phyloP scores from a whole-genome alignment of 148 eudicot genomes.

The Amaranthus palmeri region DNA sequence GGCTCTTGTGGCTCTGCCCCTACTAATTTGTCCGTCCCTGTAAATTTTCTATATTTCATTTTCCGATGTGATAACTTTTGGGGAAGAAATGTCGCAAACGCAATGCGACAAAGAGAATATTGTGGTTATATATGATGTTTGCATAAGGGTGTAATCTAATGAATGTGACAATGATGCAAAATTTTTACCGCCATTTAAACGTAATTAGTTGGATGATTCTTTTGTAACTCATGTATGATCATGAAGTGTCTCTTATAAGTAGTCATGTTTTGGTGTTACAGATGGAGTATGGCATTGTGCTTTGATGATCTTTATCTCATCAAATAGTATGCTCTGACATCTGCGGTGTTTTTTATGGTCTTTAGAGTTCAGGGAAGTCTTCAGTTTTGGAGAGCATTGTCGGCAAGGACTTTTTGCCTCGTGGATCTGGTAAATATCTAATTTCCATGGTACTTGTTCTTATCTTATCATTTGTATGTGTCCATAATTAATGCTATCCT shows the following conservation, averaged over 20 bases:
- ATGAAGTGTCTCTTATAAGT: background rate
- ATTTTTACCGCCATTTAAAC: background rate
- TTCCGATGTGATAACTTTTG: too few relatives aligned
- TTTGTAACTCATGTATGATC: background rate
- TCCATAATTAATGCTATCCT: slow-evolving; percentile 3
- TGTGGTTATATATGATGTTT: background rate
- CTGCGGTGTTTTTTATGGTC: slow-evolving; percentile 14
- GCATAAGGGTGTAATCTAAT: background rate
- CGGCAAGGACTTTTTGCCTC: slow-evolving; percentile 97
- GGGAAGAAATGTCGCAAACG: too few relatives aligned
- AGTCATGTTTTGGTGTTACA: background rate
- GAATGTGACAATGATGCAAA: background rate
- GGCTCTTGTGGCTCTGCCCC: too few relatives aligned
- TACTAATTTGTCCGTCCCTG: background rate
- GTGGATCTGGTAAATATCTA: slow-evolving; percentile 78
- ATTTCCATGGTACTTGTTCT: background rate
- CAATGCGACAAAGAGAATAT: too few relatives aligned
- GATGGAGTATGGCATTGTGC: background rate
- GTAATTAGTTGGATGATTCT: background rate
- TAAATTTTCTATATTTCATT: too few relatives aligned
- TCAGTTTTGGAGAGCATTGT: slow-evolving; percentile 95
- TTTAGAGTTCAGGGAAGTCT: slow-evolving; percentile 96
- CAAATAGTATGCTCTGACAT: background rate
- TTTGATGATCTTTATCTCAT: background rate
- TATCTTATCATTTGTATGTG: background rate